These are phyloP conservation scores for Plenodomus tracheiphilus DNA, from an alignment of 2,329 filamentous ascomycete species.

Conservation along the genomic window DNA sequence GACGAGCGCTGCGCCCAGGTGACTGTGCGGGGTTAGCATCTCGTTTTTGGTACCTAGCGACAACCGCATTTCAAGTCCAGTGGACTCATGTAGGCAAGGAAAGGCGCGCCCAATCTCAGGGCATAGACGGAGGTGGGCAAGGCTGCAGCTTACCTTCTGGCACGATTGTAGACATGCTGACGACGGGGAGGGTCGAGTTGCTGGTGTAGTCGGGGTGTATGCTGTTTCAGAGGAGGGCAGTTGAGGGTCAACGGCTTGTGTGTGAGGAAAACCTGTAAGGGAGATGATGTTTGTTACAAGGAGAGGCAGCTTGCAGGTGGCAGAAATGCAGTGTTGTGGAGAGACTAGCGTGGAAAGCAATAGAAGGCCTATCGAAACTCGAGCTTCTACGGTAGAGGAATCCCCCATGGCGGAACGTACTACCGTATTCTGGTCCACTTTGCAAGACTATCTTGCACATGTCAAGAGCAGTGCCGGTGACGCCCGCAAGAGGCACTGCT, in stretches of 20 bases:
- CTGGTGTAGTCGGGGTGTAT: conserved; percentile 4
- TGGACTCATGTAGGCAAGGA: neutral
- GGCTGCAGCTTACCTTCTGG: conserved; percentile 47
- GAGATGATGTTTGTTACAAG: conserved; percentile 23
- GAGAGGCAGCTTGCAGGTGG: conserved; percentile 30
- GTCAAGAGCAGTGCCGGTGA: too few relatives aligned
- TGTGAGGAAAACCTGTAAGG: conserved; percentile 12
- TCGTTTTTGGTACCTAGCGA: neutral
- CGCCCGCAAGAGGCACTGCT: neutral
- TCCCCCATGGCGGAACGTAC: conserved; percentile 21
- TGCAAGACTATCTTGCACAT: too few relatives aligned
- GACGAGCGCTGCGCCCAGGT: conserved; percentile 98
- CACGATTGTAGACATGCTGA: conserved; percentile 38
- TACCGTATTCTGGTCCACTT: too few relatives aligned
- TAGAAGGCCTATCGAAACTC: conserved; percentile 42
- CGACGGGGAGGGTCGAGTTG: conserved; percentile 4
- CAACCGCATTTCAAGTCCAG: neutral
- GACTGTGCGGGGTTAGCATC: conserved; percentile 60
- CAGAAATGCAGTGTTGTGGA: conserved; percentile 42
- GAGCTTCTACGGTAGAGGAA: conserved; percentile 26
- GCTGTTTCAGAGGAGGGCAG: neutral
- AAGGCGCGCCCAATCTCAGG: neutral
- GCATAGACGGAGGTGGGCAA: conserved; percentile 9
- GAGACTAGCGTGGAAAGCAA: conserved; percentile 46
- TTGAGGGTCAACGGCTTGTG: conserved; percentile 1